Evolutionary conservation across 495 filamentous ascomycete genomes (phyloP).

Genomic region (Aspergillus sparsus): DNA sequence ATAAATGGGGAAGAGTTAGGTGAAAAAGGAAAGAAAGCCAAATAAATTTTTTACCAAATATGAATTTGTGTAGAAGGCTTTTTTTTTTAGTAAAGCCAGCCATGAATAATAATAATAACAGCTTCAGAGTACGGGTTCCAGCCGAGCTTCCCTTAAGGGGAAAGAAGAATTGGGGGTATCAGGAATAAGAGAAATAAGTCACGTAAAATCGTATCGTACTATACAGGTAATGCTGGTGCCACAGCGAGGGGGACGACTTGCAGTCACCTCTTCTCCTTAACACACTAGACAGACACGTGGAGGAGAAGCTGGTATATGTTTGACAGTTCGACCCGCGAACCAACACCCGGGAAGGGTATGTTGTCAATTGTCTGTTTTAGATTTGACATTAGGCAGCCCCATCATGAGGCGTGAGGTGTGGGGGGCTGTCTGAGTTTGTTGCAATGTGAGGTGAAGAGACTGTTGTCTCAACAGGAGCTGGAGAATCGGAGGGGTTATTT

Average conservation of each 20-base stretch:
- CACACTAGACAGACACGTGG: too few relatives aligned
- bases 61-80: too few relatives aligned
- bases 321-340: constrained; percentile 25
- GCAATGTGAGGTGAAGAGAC: not conserved
- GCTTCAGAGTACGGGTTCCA: not conserved
- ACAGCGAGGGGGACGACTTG: not conserved
- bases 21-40: too few relatives aligned
- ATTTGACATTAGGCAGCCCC: not conserved
- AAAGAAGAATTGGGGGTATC: constrained; percentile 2
- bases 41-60: not conserved
- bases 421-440: not conserved
- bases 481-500: not conserved
- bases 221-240: constrained; percentile 13
- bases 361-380: not conserved
- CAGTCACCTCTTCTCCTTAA: too few relatives aligned
- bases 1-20: too few relatives aligned
- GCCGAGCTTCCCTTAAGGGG: not conserved
- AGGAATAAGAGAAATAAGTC: constrained; percentile 19
- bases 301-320: not conserved
- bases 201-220: constrained; percentile 24
- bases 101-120: not conserved
- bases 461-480: not conserved
- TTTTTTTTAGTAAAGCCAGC: too few relatives aligned
- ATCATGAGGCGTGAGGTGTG: not conserved
- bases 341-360: constrained; percentile 4